Percentiles rank a stretch among this genome's conserved stretches.
phyloP scores from a whole-genome alignment of 139 green algal species.

The Pseudopediastrum boryanum region DNA sequence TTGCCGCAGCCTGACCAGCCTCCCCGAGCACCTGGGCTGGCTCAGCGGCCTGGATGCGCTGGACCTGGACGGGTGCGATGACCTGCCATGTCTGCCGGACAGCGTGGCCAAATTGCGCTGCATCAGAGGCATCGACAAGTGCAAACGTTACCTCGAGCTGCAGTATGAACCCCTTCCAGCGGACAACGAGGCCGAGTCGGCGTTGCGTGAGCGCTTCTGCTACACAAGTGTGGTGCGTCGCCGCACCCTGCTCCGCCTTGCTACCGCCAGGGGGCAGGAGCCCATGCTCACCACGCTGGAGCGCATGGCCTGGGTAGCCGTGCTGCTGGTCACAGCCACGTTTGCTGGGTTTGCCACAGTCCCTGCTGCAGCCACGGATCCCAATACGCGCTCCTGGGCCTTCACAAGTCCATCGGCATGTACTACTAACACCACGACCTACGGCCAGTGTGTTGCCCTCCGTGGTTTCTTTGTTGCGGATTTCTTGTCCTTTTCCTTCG shows the following conservation, averaged over 20 bases:
- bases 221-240: too few relatives aligned
- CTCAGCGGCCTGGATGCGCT: background rate
- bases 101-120: background rate
- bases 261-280: too few relatives aligned
- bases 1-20: too few relatives aligned
- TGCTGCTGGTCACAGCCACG: slow-evolving; percentile 5
- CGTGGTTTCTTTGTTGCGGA: background rate
- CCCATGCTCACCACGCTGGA: slow-evolving; percentile 10
- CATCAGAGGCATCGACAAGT: too few relatives aligned
- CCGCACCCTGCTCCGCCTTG: too few relatives aligned
- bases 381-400: background rate
- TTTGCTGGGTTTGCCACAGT: background rate
- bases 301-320: background rate
- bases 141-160: too few relatives aligned
- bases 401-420: too few relatives aligned
- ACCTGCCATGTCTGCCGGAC: background rate
- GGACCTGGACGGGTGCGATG: background rate
- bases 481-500: background rate
- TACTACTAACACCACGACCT: too few relatives aligned
- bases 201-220: too few relatives aligned
- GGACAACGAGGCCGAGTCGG: too few relatives aligned
- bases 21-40: background rate
- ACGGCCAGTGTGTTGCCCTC: too few relatives aligned
- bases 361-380: background rate
- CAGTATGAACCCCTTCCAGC: too few relatives aligned